Evolutionary conservation across 768 basidiomycete species (phyloP).

Genomic region (Amanita molliuscula): DNA sequence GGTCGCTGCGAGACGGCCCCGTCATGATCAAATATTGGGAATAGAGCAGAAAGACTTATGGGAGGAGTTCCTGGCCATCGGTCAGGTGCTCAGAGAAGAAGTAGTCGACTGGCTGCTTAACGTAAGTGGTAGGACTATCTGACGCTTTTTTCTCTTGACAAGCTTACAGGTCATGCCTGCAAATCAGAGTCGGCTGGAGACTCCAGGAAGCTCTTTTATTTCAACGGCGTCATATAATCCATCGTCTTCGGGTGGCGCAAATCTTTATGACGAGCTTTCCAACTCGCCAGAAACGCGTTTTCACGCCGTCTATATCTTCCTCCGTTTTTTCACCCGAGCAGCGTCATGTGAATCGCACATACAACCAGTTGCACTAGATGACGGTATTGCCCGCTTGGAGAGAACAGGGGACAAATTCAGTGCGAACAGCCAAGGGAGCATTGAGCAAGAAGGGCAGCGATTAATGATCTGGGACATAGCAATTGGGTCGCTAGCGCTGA

Average conservation of each 20-base stretch:
- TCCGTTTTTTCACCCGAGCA: constrained; percentile 41
- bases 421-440: constrained; percentile 3
- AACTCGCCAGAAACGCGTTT: constrained; percentile 51
- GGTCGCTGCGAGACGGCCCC: not conserved
- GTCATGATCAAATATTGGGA: not conserved
- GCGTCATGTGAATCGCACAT: constrained; percentile 12
- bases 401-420: not conserved
- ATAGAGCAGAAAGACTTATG: constrained; percentile 10
- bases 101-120: constrained; percentile 37
- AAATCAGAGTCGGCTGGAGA: constrained; percentile 1
- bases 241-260: constrained; percentile 2
- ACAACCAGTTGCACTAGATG: not conserved
- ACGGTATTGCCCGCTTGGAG: not conserved
- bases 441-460: constrained; percentile 19
- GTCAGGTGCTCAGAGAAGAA: constrained; percentile 20
- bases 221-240: constrained; percentile 7
- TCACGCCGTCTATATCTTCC: constrained; percentile 52
- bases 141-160: constrained; percentile 1
- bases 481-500: constrained; percentile 46
- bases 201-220: constrained; percentile 7
- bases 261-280: constrained; percentile 44
- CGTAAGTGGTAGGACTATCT: constrained; percentile 16
- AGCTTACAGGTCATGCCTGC: constrained; percentile 11
- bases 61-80: constrained; percentile 21
- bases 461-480: constrained; percentile 48